Evolutionary conservation across 164 flowering plant genomes (phyloP), one percentile per base, ranked within the genome.

Genomic region (Magnolia officinalis): DNA sequence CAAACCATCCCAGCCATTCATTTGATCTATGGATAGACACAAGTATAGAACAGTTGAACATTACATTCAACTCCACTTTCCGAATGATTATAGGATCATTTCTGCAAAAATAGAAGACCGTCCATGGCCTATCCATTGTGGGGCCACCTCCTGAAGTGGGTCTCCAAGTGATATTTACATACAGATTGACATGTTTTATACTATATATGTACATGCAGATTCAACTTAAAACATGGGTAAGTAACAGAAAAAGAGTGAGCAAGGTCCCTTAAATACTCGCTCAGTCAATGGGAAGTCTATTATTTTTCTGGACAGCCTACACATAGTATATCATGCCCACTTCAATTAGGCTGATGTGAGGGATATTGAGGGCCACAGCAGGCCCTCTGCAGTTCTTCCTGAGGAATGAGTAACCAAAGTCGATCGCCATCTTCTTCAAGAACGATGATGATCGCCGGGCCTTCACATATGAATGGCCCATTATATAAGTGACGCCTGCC

Each of bases 351-450:
- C 88, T 87, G 67, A 87, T 86, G 76, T 84, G 90, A 81, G 88
- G 88, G 63, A 87, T 87, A 72, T 84, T 83, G 16, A 87, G 81
- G 16, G 86, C 86, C 59, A 87, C 90, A 13, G 90, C 63, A 49
- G 90, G 90, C 1, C 88, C 87, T 79, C 90, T 80, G 80, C 88
- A 85, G 80, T 87, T 87, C 82, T 87, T 87, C 45, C 86, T 76
- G 4, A 87, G 84, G 77, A 87, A 87, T 19, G 88, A 84, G 74
- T 87, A 87, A 4, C 86, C 88, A 26, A 87, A 74, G 73, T 87
- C 85, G 51, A 87, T 79, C 50, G 80, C 87, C 58, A 86, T 26
- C 74, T 83, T 87, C 80, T 87, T 87, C 79, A 87, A 70, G 71
- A 80, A 87, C 8, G 88, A 85, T 1, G 90, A 84, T 0, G 85